Base-by-base conservation (phyloP, 2,329 filamentous ascomycete genomes). In the Pezicula carpinea region DNA sequence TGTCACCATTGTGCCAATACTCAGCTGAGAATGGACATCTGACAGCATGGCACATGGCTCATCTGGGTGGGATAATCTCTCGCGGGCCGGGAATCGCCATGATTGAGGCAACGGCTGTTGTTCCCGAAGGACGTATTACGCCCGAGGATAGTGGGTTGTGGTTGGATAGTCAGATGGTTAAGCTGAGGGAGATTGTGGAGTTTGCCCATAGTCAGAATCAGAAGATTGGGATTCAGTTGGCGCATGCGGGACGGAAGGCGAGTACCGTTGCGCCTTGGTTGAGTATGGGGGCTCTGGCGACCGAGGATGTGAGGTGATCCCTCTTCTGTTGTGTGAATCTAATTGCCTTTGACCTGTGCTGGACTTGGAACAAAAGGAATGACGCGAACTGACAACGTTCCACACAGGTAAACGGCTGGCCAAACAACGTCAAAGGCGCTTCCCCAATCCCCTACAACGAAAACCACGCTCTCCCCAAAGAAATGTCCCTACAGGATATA, bases 141-240 rank as follows among this genome's bases (percentile, higher is more conserved):
- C 89, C 89, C 1, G 75, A 91, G 64, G 87, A 92, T 63, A 69
- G 72, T 11, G 89, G 91, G 1, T 69, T 96, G 6, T 96, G 90
- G 91, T 75, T 85, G 52, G 91, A 96, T 64, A 81, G 77, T 29
- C 91, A 96, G 65, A 84, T 91, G 50, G 83, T 77, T 3, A 51
- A 51, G 14, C 69, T 95, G 48, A 78, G 76, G 61, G 77, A 79
- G 49, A 77, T 92, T 39, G 79, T 83, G 31, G 87, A 95, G 51
- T 95, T 90, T 53, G 80, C 85, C 2, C 89, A 95, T 70, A 81
- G 78, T 21, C 90, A 95, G 66, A 77, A 76, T 61, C 83, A 89
- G 60, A 81, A 86, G 53, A 81, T 88, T 44, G 89, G 79, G 43
- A 83, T 95, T 51, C 90, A 96, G 70, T 74, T 95, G 4, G 87